A percentile compares a stretch with the other conserved stretches of the same genome.
Evolutionary conservation across 768 basidiomycete species (phyloP).

Genomic region (Rhodocollybia butyracea): DNA sequence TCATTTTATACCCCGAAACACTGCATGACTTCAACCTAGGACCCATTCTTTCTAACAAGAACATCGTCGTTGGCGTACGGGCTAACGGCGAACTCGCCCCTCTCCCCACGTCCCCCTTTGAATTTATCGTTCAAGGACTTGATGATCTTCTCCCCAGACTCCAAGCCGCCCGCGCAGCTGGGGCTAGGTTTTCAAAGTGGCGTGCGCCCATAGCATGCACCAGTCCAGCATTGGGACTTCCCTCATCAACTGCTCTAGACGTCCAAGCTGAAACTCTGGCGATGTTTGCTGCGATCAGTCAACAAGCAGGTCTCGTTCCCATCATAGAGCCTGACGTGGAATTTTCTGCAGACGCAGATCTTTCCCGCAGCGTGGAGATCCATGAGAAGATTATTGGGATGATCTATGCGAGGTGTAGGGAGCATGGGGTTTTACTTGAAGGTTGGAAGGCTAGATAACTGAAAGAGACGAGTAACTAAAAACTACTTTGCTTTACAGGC

Average conservation of each 20-base stretch:
- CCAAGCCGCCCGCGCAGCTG: conserved; percentile 39
- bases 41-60: conserved; percentile 37
- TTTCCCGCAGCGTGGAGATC: conserved; percentile 42
- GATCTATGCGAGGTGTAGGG: conserved; percentile 43
- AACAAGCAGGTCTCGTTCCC: conserved; percentile 49
- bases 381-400: conserved; percentile 41
- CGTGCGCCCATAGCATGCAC: conserved; percentile 47
- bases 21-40: conserved; percentile 48
- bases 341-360: conserved; percentile 43
- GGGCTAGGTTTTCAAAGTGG: conserved; percentile 51
- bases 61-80: conserved; percentile 47
- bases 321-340: conserved; percentile 53
- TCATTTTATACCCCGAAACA: conserved; percentile 48
- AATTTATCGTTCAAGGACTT: conserved; percentile 48
- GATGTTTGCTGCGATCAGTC: conserved; percentile 47
- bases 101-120: conserved; percentile 38
- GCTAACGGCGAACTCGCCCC: conserved; percentile 48
- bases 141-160: conserved; percentile 41
- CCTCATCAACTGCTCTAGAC: conserved; percentile 39
- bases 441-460: conserved; percentile 26
- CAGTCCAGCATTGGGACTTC: conserved; percentile 29
- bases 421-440: conserved; percentile 47
- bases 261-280: conserved; percentile 45
- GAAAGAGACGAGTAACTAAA: background rate
- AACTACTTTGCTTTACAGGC: conserved; percentile 22